Evolutionary conservation across 805 yeast genomes (phyloP), one percentile per base, ranked within the genome.

Genomic region (Yarrowia divulgata): DNA sequence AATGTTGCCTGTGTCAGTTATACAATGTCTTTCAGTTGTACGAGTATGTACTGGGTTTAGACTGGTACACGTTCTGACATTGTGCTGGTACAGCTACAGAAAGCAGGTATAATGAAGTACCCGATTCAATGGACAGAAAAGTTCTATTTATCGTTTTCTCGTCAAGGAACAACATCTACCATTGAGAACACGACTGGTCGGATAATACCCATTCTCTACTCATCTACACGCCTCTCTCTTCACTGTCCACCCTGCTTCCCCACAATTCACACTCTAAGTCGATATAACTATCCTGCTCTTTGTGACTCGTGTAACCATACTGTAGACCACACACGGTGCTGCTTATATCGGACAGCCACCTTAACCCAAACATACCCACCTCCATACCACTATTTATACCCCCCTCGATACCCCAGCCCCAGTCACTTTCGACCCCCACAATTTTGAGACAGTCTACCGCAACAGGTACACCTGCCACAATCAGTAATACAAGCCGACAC

Each of bases 361-460:
- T 54, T 39, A 39, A 54, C 60, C 60, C 45, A 39, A 54, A 54
- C 60, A 19, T 16, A 19, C 18, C 60, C 32, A 13, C 60, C 60
- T 54, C 8, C 43, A 37, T 54, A 54, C 45, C 60, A 54, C 60
- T 54, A 54, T 39, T 19, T 54, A 54, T 54, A 54, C 60, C 60
- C 55, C 37, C 57, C 16, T 54, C 35, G 45, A 52, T 52, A 52
- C 58, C 58, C 4, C 29, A 23, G 29, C n/a, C 8, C 57, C 42
- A 50, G 42, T 50, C 42, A 50, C 57, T 34, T 12, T 10, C 14
- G 10, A 7, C 9, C 14, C 37, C 9, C 10, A 48, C 57, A 49
- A 23, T 49, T 49, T 49, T 49, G 55, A 49, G 39, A 23, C 39
- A 23, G 23, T 35, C 12, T 35, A 42, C 45, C 8, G 45, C 34